Conservation (phyloP, 495 filamentous ascomycete genomes). For the Aspergillus panamensis region DNA sequence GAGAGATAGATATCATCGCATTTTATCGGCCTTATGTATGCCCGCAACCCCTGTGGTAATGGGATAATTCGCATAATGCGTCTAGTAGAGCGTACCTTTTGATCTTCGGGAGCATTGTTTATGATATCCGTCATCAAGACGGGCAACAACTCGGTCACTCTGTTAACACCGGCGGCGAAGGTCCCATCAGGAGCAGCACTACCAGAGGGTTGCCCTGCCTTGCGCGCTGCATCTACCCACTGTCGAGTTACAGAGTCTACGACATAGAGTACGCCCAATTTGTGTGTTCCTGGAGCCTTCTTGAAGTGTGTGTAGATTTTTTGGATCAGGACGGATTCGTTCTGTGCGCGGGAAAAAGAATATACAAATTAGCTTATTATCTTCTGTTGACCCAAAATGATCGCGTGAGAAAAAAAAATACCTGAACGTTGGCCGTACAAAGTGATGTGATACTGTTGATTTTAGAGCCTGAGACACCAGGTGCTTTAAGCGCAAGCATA, state of each 20-base stretch:
- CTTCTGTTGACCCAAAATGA: neutral
- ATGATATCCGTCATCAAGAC: constrained; percentile 94
- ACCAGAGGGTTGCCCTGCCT: constrained; percentile 74
- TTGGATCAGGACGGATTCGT: constrained; percentile 90
- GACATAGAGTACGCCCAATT: constrained; percentile 98
- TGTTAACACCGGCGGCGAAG: constrained; percentile 90
- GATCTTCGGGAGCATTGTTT: constrained; percentile 81
- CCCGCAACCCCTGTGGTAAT: constrained; percentile 31
- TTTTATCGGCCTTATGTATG: constrained; percentile 31
- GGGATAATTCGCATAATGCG: constrained; percentile 24
- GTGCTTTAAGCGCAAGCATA: constrained; percentile 86
- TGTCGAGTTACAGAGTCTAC: constrained; percentile 99
- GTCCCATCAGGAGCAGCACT: constrained; percentile 80
- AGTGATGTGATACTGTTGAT: constrained; percentile 80
- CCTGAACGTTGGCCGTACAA: constrained; percentile 89
- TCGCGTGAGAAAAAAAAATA: constrained; percentile 41
- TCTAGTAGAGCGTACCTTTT: constrained; percentile 87
- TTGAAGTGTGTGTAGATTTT: constrained; percentile 98
- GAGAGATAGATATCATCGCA: constrained; percentile 14
- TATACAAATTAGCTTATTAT: constrained; percentile 33
- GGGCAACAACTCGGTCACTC: constrained; percentile 91
- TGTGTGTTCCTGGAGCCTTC: constrained; percentile 90
- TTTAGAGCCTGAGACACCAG: constrained; percentile 88
- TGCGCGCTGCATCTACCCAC: constrained; percentile 94
- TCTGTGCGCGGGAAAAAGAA: constrained; percentile 50